Evolutionary conservation across 2,329 filamentous ascomycete species (phyloP).

Genomic region (Aspergillus pseudotamarii): DNA sequence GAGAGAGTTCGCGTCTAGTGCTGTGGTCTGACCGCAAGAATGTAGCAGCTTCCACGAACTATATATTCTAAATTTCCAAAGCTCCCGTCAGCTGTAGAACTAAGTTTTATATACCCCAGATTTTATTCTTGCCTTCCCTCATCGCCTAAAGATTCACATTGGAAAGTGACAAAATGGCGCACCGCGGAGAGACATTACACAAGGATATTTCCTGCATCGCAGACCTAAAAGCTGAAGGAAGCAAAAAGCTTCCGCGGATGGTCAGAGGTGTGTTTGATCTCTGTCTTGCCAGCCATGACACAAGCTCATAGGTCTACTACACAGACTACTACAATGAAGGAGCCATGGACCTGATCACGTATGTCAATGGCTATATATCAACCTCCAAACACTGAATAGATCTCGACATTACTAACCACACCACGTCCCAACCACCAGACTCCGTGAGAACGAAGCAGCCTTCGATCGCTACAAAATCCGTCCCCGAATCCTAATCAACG

Average conservation of each 20-base stretch:
- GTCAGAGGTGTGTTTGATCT: slow-evolving; percentile 33
- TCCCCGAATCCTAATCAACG: slow-evolving; percentile 50
- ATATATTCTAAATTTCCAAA: background rate
- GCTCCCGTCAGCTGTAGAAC: background rate
- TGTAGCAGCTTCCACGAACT: background rate
- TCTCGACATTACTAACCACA: background rate
- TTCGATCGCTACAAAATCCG: slow-evolving; percentile 56
- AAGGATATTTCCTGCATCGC: slow-evolving; percentile 35
- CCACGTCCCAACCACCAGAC: slow-evolving; percentile 20
- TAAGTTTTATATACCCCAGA: background rate
- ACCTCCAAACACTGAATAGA: background rate
- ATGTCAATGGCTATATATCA: slow-evolving; percentile 2
- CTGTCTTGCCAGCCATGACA: background rate
- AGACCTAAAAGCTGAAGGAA: slow-evolving; percentile 46
- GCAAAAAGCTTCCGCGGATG: slow-evolving; percentile 44
- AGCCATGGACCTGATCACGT: slow-evolving; percentile 58
- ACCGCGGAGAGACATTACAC: slow-evolving; percentile 33
- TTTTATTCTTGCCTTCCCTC: background rate
- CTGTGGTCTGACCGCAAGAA: background rate
- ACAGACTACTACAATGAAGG: slow-evolving; percentile 62
- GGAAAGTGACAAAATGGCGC: slow-evolving; percentile 28
- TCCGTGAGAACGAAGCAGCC: slow-evolving; percentile 58
- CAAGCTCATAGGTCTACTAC: background rate
- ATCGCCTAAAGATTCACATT: background rate
- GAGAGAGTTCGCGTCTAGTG: background rate